phyloP scores from a whole-genome alignment of 345 rosid species.

The Durio zibethinus region DNA sequence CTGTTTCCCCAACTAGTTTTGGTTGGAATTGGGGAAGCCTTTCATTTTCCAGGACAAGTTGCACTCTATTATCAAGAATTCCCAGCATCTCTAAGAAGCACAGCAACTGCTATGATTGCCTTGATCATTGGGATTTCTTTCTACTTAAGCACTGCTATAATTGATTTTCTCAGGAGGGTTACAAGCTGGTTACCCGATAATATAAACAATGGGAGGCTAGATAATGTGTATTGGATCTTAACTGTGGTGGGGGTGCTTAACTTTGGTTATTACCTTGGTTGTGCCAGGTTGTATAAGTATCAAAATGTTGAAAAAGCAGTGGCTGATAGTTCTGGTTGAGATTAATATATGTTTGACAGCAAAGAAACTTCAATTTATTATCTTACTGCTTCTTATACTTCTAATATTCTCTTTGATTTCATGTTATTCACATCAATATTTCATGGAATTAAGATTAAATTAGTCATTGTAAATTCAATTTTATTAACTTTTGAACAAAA shows the following conservation, averaged over 20 bases:
- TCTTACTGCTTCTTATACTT: no score
- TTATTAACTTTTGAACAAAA: no score
- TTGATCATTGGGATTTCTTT: constrained; percentile 27
- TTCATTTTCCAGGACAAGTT: constrained; percentile 42
- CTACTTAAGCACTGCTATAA: constrained; percentile 37
- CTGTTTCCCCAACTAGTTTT: constrained; percentile 39
- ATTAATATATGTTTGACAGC: background rate
- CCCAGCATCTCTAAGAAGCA: constrained; percentile 26
- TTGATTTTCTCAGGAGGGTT: constrained; percentile 23
- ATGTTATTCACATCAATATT: no score
- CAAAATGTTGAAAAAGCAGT: background rate
- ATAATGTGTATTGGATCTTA: constrained; percentile 33
- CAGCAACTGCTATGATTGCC: constrained; percentile 36
- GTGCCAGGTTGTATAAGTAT: background rate
- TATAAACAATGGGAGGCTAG: constrained; percentile 41
- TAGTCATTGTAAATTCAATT: no score
- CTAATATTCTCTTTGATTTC: no score
- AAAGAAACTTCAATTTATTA: background rate
- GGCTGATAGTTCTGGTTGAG: background rate
- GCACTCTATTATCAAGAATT: constrained; percentile 38
- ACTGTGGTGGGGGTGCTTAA: background rate
- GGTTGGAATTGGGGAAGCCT: constrained; percentile 39
- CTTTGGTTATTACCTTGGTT: constrained; percentile 10
- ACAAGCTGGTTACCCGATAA: constrained; percentile 40
- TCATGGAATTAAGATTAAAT: no score